A percentile compares a stretch with the other conserved stretches of the same genome.
Evolutionary conservation across 208 protist genomes (phyloP).

Genomic region (Wallacemonas sp.): DNA sequence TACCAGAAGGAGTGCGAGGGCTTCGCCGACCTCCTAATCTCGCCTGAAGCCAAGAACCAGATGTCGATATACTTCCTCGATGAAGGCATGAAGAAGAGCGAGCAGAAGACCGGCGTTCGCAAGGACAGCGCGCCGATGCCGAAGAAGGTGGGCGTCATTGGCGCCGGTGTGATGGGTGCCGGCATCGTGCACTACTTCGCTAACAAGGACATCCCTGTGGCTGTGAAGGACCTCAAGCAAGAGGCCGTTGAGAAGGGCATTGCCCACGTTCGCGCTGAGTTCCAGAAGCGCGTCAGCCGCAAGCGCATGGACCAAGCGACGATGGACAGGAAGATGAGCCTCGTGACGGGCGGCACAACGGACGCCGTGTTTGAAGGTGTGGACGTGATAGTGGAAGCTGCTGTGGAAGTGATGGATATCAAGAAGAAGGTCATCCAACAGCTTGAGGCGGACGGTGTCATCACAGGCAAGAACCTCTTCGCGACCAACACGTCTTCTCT

Average conservation of each 20-base stretch:
- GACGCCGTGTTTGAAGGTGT: constrained; percentile 38
- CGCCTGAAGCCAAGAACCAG: constrained; percentile 86
- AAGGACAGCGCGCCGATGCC: constrained; percentile 55
- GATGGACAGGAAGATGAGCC: constrained; percentile 45
- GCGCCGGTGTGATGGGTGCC: constrained; percentile 83
- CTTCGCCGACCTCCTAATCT: constrained; percentile 82
- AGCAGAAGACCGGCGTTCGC: constrained; percentile 67
- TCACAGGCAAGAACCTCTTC: constrained; percentile 71
- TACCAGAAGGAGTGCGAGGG: constrained; percentile 61
- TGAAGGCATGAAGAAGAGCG: constrained; percentile 89
- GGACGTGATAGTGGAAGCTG: constrained; percentile 92
- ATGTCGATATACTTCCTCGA: constrained; percentile 91
- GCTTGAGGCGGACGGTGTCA: constrained; percentile 65
- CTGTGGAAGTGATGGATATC: constrained; percentile 89
- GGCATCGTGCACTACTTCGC: constrained; percentile 87
- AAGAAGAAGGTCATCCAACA: constrained; percentile 91
- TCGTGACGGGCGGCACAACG: constrained; percentile 64
- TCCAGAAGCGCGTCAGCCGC: constrained; percentile 53
- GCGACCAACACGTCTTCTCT: constrained; percentile 94
- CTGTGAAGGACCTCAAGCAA: constrained; percentile 73
- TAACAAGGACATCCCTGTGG: constrained; percentile 65
- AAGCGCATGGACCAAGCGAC: constrained; percentile 49
- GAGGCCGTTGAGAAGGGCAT: constrained; percentile 72
- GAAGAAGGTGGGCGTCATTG: constrained; percentile 64
- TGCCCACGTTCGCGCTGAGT: constrained; percentile 59